Percentiles rank a stretch among this genome's conserved stretches.
Conservation (phyloP, 441 rosid genomes). For the Erysimum cheiri region DNA sequence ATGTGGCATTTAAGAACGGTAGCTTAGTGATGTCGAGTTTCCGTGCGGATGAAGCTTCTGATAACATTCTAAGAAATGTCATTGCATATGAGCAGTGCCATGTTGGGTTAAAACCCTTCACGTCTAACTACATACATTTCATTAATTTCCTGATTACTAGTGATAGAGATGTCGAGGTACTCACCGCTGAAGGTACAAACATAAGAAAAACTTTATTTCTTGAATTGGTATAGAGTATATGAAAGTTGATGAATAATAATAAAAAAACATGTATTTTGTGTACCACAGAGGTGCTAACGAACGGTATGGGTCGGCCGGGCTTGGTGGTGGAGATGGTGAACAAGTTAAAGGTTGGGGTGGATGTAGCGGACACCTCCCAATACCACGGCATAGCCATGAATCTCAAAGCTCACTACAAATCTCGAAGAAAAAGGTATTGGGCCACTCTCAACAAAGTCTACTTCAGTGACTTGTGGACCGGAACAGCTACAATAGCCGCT, state of each 20-base stretch:
- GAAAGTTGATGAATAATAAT: neutral
- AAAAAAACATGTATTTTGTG: neutral
- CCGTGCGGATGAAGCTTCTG: neutral
- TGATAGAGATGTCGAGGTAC: neutral
- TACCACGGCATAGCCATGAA: slow-evolving; percentile 7
- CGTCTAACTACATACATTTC: slow-evolving; percentile 11
- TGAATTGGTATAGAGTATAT: too few relatives aligned
- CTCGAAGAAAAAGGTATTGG: slow-evolving; percentile 18
- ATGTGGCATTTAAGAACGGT: slow-evolving; percentile 18
- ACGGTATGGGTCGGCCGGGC: neutral
- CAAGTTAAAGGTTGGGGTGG: neutral
- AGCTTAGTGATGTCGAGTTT: slow-evolving; percentile 14
- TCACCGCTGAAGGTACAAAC: neutral
- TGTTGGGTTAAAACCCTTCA: neutral
- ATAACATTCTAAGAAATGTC: slow-evolving; percentile 16
- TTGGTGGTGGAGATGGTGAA: slow-evolving; percentile 17
- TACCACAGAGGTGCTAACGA: slow-evolving; percentile 1
- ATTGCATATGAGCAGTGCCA: slow-evolving; percentile 20
- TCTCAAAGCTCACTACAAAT: slow-evolving; percentile 22
- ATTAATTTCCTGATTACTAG: neutral
- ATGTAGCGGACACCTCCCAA: neutral
- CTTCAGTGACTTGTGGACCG: slow-evolving; percentile 25
- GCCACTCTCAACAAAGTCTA: slow-evolving; percentile 18
- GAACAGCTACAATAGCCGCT: slow-evolving; percentile 4
- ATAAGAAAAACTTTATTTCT: too few relatives aligned